phyloP scores from a whole-genome alignment of 371 early-diverging fungal species.

The Saksenaea vasiformis region DNA sequence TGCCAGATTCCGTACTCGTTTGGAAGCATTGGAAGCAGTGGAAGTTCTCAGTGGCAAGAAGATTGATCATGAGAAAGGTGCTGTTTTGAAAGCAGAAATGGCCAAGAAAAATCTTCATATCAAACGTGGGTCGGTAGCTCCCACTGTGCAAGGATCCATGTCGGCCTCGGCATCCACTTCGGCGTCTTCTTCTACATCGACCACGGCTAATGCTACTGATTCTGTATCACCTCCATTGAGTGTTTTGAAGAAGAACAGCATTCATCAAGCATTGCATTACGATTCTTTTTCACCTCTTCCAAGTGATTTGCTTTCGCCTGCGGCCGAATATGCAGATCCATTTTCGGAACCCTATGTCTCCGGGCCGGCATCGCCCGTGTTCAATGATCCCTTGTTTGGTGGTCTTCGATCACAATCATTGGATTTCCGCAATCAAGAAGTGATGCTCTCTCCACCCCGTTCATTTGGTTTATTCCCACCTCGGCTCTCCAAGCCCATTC shows the following conservation, averaged over 20 bases:
- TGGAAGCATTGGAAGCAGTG: conserved; percentile 86
- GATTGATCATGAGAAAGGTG: conserved; percentile 84
- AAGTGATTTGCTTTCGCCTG: conserved; percentile 56
- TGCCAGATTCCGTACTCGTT: conserved; percentile 87
- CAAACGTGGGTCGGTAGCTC: conserved; percentile 45
- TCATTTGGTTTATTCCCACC: conserved; percentile 9
- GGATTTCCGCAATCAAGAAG: conserved; percentile 13
- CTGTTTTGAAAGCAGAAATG: conserved; percentile 92
- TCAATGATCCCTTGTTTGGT: conserved; percentile 15
- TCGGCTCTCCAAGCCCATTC: background rate
- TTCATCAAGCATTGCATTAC: conserved; percentile 13
- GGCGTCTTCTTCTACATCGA: conserved; percentile 6
- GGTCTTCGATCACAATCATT: conserved; percentile 16
- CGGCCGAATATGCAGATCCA: conserved; percentile 44
- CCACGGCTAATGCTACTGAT: conserved; percentile 8
- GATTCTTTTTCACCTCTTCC: conserved; percentile 51
- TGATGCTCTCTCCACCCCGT: conserved; percentile 15
- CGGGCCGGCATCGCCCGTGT: conserved; percentile 26
- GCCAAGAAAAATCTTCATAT: conserved; percentile 93
- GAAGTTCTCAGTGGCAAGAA: conserved; percentile 85
- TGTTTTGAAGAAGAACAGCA: conserved; percentile 12
- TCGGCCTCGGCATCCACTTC: conserved; percentile 8
- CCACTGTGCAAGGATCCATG: conserved; percentile 7
- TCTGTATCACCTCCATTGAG: conserved; percentile 7
- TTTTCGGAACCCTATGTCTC: conserved; percentile 35